Base-by-base conservation (phyloP, 768 basidiomycete genomes). In the Cystoderma amianthinum region DNA sequence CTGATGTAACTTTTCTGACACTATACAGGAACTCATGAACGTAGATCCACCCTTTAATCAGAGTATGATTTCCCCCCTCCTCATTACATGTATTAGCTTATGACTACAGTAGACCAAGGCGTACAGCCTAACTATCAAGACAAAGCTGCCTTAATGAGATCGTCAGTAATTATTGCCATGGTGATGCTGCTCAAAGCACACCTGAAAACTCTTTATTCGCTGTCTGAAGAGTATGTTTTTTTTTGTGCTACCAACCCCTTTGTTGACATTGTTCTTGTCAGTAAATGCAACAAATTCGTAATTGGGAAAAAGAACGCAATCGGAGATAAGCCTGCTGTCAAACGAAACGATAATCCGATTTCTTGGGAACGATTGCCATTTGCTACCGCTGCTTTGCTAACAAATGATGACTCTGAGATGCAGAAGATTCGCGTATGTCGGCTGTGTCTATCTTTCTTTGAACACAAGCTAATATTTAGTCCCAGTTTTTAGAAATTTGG, bases 251-350 rank as follows among this genome's bases (percentile, higher is more conserved):
- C n/a, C 15, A 17, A 16, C 16, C 22, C 30, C 25, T 41, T 23
- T 38, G 7, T 5, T 19, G 9, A 24, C 11, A 19, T 11, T 19
- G 12, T 17, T n/a, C 19, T 36, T 22, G 41, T 16, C 43, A 96
- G 93, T 33, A 98, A 96, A 86, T 92, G 92, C 49, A 69, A 74
- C 35, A 97, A 93, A 61, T 96, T 87, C 55, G 73, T 81, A 3
- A 61, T 81, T 3, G 85, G 85, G 15, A 98, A 97, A 73, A 97
- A 97, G 64, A 89, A 80, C 41, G 79, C 88, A 0, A 58, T 85
- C 2, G 94, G 94, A 1, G 95, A 99, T 59, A 87, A 82, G 54
- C 73, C 85, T 11, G 87, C 82, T 3, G 58, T 67, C 2, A 80
- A 76, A 50, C 76, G 78, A 19, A 67, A 81, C 48, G 76, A 81